Base-by-base conservation (phyloP, 176 grass and related monocot genomes). In the Rhynchospora tenuis region DNA sequence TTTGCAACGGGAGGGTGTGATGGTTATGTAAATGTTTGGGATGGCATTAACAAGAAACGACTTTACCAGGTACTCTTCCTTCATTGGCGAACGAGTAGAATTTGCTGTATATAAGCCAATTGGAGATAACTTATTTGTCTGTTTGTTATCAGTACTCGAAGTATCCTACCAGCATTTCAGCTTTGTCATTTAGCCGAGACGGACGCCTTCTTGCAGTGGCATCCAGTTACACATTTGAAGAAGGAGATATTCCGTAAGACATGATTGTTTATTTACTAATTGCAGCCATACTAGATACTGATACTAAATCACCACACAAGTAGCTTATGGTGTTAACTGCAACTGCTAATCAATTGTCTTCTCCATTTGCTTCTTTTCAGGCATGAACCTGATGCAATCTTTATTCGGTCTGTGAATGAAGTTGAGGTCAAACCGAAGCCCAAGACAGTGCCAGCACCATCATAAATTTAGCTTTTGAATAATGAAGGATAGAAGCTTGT, bases 11-110 rank as follows among this genome's bases (percentile, higher is more conserved):
- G 96, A 59, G 96, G 96, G 11, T 93, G 91, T 66, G 96, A 99
- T 67, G 93, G 96, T 64, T 99, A 88, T 90, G 96, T 99, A n/a
- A 99, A 99, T 83, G 93, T 99, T n/a, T 99, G 96, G 96, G 96
- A 99, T 83, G 96, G 96, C 51, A 90, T 81, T 78, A 99, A 99
- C 85, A 99, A 99, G 90, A 99, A 95, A 88, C 87, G 96, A 73
- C 81, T 99, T 33, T 99, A 95, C 85, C 96, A 99, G 91, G 96
- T 99, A 59, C 22, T 81, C 3, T 19, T 60, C 10, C 29, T 46
- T 24, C 27, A 64, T 61, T 63, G 50, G 19, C 31, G 31, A 63
- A 61, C 42, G 15, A 33, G 33, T 59, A 24, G 52, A 20, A 29
- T 0, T 16, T 81, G 1, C 19, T 0, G 5, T 54, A 11, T 55